Evolutionary conservation across 1,284 basidiomycete genomes (phyloP).

Genomic region (Cutaneotrichosporon sp.): DNA sequence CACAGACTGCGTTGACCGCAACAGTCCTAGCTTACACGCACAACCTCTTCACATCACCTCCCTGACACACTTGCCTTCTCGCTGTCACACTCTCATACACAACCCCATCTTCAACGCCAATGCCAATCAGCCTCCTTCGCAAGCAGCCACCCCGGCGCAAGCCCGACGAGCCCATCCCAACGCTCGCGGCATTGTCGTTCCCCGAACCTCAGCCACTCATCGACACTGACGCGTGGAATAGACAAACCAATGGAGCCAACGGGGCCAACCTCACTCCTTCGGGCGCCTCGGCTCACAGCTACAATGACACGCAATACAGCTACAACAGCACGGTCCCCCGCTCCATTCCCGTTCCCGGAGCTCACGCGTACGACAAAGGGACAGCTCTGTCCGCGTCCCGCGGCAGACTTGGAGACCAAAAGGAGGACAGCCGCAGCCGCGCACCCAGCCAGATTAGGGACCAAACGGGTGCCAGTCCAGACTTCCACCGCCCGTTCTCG

Average conservation of each 20-base stretch:
- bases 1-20: too few species aligned
- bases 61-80: too few species aligned
- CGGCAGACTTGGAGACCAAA: too few species aligned
- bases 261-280: too few species aligned
- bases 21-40: too few species aligned
- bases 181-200: constrained; percentile 31
- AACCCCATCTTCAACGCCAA: neutral
- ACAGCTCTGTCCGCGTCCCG: neutral
- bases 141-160: constrained; percentile 6
- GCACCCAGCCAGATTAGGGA: constrained; percentile 8
- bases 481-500: constrained; percentile 39
- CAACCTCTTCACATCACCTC: neutral
- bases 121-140: constrained; percentile 19
- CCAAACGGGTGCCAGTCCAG: constrained; percentile 7
- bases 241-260: neutral
- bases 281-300: too few species aligned
- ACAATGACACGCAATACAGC: neutral
- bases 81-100: neutral
- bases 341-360: neutral
- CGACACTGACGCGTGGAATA: constrained; percentile 21
- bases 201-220: constrained; percentile 39
- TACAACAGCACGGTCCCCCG: neutral
- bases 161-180: constrained; percentile 8
- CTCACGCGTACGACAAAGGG: neutral
- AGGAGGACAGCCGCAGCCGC: neutral